phyloP scores from a whole-genome alignment of 2,329 filamentous ascomycete species.

The Trichoderma atrobrunneum region DNA sequence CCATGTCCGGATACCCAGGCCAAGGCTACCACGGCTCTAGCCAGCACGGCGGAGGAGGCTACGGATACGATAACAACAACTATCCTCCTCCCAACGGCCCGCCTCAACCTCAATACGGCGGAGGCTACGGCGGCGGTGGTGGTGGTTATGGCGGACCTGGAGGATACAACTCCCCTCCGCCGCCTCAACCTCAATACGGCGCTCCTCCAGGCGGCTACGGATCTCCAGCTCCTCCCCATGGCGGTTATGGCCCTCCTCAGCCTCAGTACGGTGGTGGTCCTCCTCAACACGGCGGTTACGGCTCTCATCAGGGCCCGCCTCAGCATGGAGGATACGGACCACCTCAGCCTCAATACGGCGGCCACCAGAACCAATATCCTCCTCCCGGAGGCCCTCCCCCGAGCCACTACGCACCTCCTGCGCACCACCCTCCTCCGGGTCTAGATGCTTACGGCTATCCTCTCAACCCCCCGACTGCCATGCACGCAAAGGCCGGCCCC shows the following conservation, averaged over 20 bases:
- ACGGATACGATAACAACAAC: conserved; percentile 29
- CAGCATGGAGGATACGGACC: conserved; percentile 25
- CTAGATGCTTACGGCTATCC: conserved; percentile 50
- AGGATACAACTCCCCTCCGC: conserved; percentile 26
- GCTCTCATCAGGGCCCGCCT: conserved; percentile 24
- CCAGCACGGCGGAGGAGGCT: conserved; percentile 32
- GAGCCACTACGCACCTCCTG: conserved; percentile 30
- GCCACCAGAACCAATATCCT: conserved; percentile 22
- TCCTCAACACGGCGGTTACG: conserved; percentile 28
- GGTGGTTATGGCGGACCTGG: conserved; percentile 26
- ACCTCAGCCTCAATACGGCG: conserved; percentile 23
- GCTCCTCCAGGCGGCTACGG: conserved; percentile 23
- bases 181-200: conserved; percentile 22
- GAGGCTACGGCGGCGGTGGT: conserved; percentile 19
- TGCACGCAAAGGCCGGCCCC: conserved; percentile 34
- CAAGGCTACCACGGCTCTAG: conserved; percentile 39
- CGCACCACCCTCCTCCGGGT: conserved; percentile 41
- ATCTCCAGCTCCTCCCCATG: conserved; percentile 24
- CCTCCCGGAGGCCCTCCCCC: conserved; percentile 22
- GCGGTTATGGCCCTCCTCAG: conserved; percentile 24
- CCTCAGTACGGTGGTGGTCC: conserved; percentile 29
- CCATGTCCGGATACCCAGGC: conserved; percentile 42
- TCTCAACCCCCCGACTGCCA: conserved; percentile 25
- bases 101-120: conserved; percentile 23
- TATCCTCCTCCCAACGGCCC: conserved; percentile 22